phyloP scores from a whole-genome alignment of 495 filamentous ascomycete species.

The Daldinia childiae region DNA sequence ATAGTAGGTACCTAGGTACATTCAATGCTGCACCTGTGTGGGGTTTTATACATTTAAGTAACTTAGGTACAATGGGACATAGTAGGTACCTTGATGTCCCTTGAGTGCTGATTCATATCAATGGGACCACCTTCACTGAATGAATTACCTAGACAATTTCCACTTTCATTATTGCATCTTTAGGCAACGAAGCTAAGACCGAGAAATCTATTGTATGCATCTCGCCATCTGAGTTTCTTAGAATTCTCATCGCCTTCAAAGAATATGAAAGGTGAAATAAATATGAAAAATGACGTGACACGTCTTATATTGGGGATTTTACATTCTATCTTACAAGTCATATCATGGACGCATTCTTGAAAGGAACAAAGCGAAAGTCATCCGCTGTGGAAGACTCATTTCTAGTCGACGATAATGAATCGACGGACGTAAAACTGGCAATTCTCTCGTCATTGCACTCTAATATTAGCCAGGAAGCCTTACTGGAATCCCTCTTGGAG shows the following conservation, averaged over 20 bases:
- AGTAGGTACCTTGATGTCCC: slow-evolving; percentile 12
- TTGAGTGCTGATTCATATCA: slow-evolving; percentile 1
- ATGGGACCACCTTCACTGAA: not conserved
- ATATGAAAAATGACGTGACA: slow-evolving; percentile 13
- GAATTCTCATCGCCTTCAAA: not conserved
- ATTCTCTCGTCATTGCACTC: slow-evolving; percentile 81
- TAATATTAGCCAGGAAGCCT: slow-evolving; percentile 64
- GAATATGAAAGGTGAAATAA: not conserved
- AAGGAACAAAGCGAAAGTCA: slow-evolving; percentile 54
- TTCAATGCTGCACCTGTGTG: not conserved
- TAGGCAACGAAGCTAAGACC: slow-evolving; percentile 14
- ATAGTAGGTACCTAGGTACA: slow-evolving; percentile 6
- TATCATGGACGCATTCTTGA: slow-evolving; percentile 59
- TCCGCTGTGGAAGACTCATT: slow-evolving; percentile 33
- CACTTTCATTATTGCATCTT: not conserved
- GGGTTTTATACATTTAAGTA: not conserved
- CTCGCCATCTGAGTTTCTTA: not conserved
- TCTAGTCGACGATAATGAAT: slow-evolving; percentile 62
- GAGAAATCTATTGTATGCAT: not conserved
- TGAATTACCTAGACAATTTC: slow-evolving; percentile 6
- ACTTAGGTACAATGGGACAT: too few species aligned
- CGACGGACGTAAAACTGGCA: slow-evolving; percentile 89
- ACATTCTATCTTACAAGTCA: not conserved
- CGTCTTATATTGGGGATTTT: slow-evolving; percentile 14
- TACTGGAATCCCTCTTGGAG: slow-evolving; percentile 81